These are phyloP conservation scores for Lippia alba DNA, from an alignment of 305 asterid species.

Conservation along the genomic window DNA sequence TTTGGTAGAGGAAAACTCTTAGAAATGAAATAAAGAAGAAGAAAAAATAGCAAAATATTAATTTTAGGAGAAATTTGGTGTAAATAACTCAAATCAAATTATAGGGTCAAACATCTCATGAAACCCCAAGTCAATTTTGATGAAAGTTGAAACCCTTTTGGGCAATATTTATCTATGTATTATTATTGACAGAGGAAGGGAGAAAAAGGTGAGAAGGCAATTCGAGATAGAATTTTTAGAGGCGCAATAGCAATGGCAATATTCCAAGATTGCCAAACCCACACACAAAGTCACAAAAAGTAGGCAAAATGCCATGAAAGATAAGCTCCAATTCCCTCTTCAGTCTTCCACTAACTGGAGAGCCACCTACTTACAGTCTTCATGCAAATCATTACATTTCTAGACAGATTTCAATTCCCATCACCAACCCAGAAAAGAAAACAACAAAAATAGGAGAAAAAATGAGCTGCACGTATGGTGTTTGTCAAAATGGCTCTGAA, in stretches of 20 bases:
- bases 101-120: too few relatives aligned
- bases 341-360: conserved; percentile 64
- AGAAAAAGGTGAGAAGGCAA: not conserved
- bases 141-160: too few relatives aligned
- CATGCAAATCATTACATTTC: conserved; percentile 65
- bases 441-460: not conserved
- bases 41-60: too few relatives aligned
- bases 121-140: too few relatives aligned
- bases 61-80: too few relatives aligned
- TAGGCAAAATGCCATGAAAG: conserved; percentile 51
- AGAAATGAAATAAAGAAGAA: too few relatives aligned
- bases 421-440: conserved; percentile 29
- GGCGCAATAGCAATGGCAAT: conserved; percentile 27
- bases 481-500: conserved; percentile 45
- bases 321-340: conserved; percentile 61
- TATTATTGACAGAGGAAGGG: not conserved
- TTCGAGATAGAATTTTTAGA: conserved; percentile 1
- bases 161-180: too few relatives aligned
- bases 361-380: conserved; percentile 51
- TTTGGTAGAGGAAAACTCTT: too few relatives aligned
- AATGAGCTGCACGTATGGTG: conserved; percentile 15
- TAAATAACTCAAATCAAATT: too few relatives aligned
- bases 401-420: conserved; percentile 40
- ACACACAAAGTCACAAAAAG: conserved; percentile 43
- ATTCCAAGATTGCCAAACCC: conserved; percentile 57